Base-by-base conservation (phyloP, 1,139 yeast species). In the Magnusiomyces suaveolens region DNA sequence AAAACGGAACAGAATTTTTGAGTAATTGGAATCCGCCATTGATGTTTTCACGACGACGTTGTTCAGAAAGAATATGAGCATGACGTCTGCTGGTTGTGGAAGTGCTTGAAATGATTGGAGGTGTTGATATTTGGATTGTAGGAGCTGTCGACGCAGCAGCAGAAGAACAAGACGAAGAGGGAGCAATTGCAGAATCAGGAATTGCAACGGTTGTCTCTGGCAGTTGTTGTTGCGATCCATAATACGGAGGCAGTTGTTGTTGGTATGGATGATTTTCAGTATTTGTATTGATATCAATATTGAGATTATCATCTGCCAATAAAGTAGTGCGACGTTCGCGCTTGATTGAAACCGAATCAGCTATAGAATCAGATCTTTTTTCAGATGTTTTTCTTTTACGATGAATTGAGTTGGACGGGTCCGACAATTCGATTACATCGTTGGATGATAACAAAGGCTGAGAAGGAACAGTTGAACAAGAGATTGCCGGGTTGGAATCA, bases 51-150 rank as follows among this genome's bases (percentile, higher is more conserved):
- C 78, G 64, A 38, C 77, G 66, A 50, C 77, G 65, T 60, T 74
- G 77, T 58, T 74, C 78, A 2, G 76, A 72, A 41, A 72, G 65
- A 52, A 74, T 74, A 60, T 74, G 78, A 10, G 69, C 71, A 52
- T 67, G 68, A 3, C 71, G 58, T 21, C 72, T 59, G 43, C 62
- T 60, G 4, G 69, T 62, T 43, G 50, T 18, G 3, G 44, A 41
- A 25, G 44, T 41, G 25, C 44, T 41, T 24, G 44, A 41, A n/a
- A 41, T 41, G 10, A 64, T 60, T 53, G 62, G 57, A 25, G 62
- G 54, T n/a, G n/a, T n/a, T n/a, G 36, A 29, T 29, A 12, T 12
- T 29, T 29, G 36, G 36, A 29, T 29, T 29, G 48, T n/a, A 46
- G 48, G 32, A 26, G 48, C 10, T 16, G 48, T 8, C 10, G 48